A percentile compares a stretch with the other conserved stretches of the same genome.
phyloP scores from a whole-genome alignment of 768 basidiomycete genomes.

The Hydnum rufescens region DNA sequence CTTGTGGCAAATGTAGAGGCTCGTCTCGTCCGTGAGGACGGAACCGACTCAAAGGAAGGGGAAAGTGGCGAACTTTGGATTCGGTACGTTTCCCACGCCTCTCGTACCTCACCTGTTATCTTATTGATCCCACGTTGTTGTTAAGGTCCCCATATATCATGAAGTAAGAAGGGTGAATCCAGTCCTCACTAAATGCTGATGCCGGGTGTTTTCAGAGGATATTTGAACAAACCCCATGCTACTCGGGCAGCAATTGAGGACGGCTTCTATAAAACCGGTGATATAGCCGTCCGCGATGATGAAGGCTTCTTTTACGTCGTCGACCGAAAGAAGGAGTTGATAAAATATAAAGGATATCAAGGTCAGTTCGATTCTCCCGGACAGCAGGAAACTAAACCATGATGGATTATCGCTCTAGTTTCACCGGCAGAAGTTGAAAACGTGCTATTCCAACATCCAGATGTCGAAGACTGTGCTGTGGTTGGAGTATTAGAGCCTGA shows the following conservation, averaged over 20 bases:
- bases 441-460: conserved; percentile 4
- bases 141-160: neutral
- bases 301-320: conserved; percentile 27
- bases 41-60: conserved; percentile 16
- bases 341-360: conserved; percentile 43
- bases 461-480: conserved; percentile 3
- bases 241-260: conserved; percentile 29
- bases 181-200: neutral
- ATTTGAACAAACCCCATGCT: conserved; percentile 29
- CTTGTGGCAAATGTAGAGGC: neutral
- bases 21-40: conserved; percentile 8
- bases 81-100: too few relatives aligned
- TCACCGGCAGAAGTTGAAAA: conserved; percentile 48
- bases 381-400: neutral
- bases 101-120: too few relatives aligned
- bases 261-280: conserved; percentile 46
- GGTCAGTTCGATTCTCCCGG: neutral
- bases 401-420: conserved; percentile 51
- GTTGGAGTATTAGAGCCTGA: conserved; percentile 3
- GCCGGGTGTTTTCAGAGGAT: conserved; percentile 20
- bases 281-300: conserved; percentile 26
- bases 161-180: neutral
- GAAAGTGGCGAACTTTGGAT: neutral
- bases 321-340: conserved; percentile 53
- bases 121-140: neutral